Evolutionary conservation across 176 grass and related monocot species (phyloP).

Genomic region (Oryza meyeriana): DNA sequence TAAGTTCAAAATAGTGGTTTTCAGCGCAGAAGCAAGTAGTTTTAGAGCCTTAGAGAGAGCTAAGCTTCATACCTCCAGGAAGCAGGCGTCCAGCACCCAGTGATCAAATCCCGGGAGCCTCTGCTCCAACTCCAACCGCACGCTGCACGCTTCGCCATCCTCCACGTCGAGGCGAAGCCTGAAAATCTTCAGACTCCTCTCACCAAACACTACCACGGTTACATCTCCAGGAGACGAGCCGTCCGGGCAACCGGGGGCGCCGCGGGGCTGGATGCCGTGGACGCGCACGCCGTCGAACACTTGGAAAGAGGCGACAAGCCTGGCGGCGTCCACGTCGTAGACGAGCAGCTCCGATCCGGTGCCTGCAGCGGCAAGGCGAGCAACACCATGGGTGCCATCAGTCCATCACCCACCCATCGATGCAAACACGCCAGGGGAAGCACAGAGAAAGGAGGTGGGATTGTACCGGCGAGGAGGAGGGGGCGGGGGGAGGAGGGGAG

Average conservation of each 20-base stretch:
- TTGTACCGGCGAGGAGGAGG: conserved; percentile 45
- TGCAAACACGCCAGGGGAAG: background rate
- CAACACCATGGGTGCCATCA: background rate
- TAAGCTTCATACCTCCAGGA: conserved; percentile 46
- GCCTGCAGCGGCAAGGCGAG: conserved; percentile 33
- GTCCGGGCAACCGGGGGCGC: background rate
- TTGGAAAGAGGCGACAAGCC: conserved; percentile 51
- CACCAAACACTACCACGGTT: conserved; percentile 54
- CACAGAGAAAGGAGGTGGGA: background rate
- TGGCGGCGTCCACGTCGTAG: conserved; percentile 44
- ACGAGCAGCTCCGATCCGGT: conserved; percentile 68
- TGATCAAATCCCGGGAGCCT: conserved; percentile 67
- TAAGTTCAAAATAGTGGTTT: background rate
- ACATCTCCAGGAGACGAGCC: background rate
- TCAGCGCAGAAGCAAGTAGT: background rate
- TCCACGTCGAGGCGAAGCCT: background rate
- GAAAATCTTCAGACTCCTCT: conserved; percentile 75
- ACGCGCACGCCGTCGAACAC: conserved; percentile 76
- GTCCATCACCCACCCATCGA: background rate
- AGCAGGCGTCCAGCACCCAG: conserved; percentile 77
- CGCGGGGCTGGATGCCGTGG: conserved; percentile 63
- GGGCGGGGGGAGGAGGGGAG: conserved; percentile 15
- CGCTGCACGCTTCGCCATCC: background rate
- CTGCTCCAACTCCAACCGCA: conserved; percentile 48
- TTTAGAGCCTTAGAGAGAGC: background rate